Evolutionary conservation across 768 basidiomycete species (phyloP), one percentile per base, ranked within the genome.

Genomic region (Neoboletus magnificus): DNA sequence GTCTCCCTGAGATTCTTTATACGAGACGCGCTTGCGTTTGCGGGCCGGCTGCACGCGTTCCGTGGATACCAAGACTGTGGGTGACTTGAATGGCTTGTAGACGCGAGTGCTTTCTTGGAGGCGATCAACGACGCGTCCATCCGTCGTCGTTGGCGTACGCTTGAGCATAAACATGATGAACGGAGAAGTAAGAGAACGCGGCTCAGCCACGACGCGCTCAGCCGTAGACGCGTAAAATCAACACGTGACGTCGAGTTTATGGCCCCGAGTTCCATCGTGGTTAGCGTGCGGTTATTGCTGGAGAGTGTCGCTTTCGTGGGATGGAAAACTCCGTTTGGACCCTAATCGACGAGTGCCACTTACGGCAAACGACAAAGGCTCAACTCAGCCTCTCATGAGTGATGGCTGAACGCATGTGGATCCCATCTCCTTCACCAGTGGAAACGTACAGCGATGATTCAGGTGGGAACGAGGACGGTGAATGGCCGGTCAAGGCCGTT

Each of bases 21-120:
- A 96, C 0, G 88, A 91, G 23, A 93, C 85, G 13, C 90, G 85
- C 65, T 92, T 95, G 48, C 93, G 84, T 70, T 96, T 97, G 25
- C 93, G 81, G 60, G 79, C 78, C 0, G 85, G 87, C 61, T 87
- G 86, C 7, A 75, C 72, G 35, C 83, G 82, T 43, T 82, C 80
- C 22, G 78, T 62, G 12, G 74, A 64, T 39, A 63, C 67, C 12
- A 76, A 65, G 29, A 75, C 62, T 1, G 84, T 79, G 5, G 91
- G 91, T 1, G 86, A 75, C 66, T 91, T 92, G 78, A 92, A 93
- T 0, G 89, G 91, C 63, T 86, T 85, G 74, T 84, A 86, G 29
- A 92, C 72, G 46, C 89, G 84, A 16, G 73, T 77, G 62, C 86
- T 90, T 67, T 90, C 90, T 50, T 83, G 82, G 0, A 88, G 79